Conservation (phyloP, 176 grass and related monocot genomes). For the Thalia dealbata region DNA sequence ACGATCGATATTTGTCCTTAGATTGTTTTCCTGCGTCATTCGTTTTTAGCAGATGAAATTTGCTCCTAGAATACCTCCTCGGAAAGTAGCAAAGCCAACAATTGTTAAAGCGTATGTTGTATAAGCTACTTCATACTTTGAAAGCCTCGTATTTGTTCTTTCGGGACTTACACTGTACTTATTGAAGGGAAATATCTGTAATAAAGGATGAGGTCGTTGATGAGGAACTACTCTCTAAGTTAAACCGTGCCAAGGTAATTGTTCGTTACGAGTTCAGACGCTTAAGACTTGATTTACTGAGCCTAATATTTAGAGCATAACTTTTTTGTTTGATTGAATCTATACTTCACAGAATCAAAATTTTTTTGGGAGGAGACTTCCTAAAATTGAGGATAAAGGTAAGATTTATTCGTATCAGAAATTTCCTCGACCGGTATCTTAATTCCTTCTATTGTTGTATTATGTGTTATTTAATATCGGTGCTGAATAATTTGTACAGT, state of each 20-base stretch:
- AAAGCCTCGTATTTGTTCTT: background rate
- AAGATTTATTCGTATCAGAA: slow-evolving; percentile 12
- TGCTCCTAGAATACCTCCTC: slow-evolving; percentile 31
- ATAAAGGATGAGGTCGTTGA: slow-evolving; percentile 37
- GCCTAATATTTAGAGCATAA: slow-evolving; percentile 5
- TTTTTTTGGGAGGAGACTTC: slow-evolving; percentile 25
- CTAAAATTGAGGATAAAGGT: slow-evolving; percentile 39
- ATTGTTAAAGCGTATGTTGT: slow-evolving; percentile 28
- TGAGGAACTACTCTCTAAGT: slow-evolving; percentile 40
- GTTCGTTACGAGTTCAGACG: background rate
- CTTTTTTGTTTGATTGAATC: slow-evolving; percentile 14
- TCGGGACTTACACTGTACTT: slow-evolving; percentile 2
- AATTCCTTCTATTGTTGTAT: background rate
- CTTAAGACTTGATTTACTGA: background rate
- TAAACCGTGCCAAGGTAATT: slow-evolving; percentile 34
- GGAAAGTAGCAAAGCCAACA: slow-evolving; percentile 26
- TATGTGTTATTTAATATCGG: background rate
- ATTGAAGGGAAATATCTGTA: slow-evolving; percentile 34
- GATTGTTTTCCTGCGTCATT: background rate
- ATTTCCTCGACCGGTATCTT: background rate
- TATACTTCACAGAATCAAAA: slow-evolving; percentile 24
- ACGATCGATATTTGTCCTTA: background rate
- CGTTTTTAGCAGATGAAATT: slow-evolving; percentile 34
- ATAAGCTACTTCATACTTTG: background rate
- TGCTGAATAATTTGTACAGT: no score